Percentiles rank a stretch among this genome's conserved stretches.
These are phyloP conservation scores for Colletotrichum sp. DNA, from an alignment of 2,329 filamentous ascomycete genomes.

Conservation along the genomic window DNA sequence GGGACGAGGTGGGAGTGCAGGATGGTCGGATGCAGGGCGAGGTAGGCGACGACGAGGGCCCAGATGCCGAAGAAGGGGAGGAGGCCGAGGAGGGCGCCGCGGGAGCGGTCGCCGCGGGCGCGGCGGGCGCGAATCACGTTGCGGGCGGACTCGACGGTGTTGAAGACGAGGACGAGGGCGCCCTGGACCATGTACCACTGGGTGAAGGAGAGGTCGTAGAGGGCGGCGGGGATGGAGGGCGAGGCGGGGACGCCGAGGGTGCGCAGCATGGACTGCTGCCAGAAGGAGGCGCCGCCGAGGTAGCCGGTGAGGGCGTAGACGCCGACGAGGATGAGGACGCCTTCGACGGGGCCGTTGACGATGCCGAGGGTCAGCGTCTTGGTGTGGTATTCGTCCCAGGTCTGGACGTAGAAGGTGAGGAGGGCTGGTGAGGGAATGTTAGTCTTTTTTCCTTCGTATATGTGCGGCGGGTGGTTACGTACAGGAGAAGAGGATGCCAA, in stretches of 20 bases:
- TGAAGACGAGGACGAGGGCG: constrained; percentile 79
- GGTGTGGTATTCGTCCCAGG: constrained; percentile 99
- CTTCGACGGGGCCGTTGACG: constrained; percentile 94
- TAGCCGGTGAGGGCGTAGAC: constrained; percentile 86
- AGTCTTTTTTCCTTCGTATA: not conserved
- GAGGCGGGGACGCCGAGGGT: constrained; percentile 72
- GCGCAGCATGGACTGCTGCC: constrained; percentile 82
- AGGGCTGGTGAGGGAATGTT: constrained; percentile 58
- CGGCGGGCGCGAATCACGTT: constrained; percentile 87
- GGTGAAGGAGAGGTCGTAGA: constrained; percentile 86
- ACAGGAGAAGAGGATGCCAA: constrained; percentile 84
- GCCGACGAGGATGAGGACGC: constrained; percentile 80
- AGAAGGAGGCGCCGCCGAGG: constrained; percentile 89
- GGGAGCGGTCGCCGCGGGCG: constrained; percentile 72
- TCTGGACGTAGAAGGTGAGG: constrained; percentile 97
- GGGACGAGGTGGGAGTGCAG: constrained; percentile 84
- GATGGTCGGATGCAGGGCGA: constrained; percentile 85
- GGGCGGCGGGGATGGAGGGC: constrained; percentile 66
- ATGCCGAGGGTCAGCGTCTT: constrained; percentile 92
- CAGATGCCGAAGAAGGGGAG: constrained; percentile 81
- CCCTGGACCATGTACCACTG: constrained; percentile 95
- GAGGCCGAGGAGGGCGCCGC: constrained; percentile 81
- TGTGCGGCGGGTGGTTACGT: constrained; percentile 32
- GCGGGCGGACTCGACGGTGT: constrained; percentile 78
- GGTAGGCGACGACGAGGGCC: constrained; percentile 77